A percentile compares a stretch with the other conserved stretches of the same genome.
Evolutionary conservation across 73 alveolate species (phyloP).

Genomic region (Paramecium pentaurelia): DNA sequence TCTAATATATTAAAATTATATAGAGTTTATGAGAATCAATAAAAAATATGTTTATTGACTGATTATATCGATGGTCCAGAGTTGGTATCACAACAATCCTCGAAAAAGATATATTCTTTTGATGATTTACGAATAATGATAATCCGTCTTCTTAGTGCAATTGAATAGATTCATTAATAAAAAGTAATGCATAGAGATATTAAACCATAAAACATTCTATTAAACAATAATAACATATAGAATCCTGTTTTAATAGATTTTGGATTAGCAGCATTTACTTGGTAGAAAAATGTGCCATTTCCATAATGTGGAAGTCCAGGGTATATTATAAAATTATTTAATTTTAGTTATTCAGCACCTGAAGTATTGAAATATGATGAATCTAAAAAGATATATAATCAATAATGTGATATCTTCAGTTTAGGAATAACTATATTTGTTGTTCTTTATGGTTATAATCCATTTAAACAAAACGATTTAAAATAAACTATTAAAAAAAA

Average conservation of each 20-base stretch:
- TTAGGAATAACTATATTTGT: conserved; percentile 29
- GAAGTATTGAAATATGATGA: conserved; percentile 33
- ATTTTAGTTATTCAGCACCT: conserved; percentile 16
- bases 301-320: conserved; percentile 53
- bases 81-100: background rate
- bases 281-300: background rate
- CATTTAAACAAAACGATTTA: conserved; percentile 2
- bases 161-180: background rate
- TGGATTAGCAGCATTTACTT: background rate
- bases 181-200: conserved; percentile 22
- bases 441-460: conserved; percentile 17
- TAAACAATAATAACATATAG: background rate
- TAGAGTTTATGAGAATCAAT: conserved; percentile 11
- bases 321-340: background rate
- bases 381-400: background rate
- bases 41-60: background rate
- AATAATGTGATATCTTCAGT: conserved; percentile 5
- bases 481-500: background rate
- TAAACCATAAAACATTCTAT: conserved; percentile 2
- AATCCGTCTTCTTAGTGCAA: background rate
- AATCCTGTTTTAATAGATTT: background rate
- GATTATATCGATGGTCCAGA: conserved; percentile 24
- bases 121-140: background rate
- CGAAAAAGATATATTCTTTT: background rate
- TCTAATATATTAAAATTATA: background rate